Base-by-base conservation (phyloP, 495 filamentous ascomycete genomes). In the Xylaria bambusicola region DNA sequence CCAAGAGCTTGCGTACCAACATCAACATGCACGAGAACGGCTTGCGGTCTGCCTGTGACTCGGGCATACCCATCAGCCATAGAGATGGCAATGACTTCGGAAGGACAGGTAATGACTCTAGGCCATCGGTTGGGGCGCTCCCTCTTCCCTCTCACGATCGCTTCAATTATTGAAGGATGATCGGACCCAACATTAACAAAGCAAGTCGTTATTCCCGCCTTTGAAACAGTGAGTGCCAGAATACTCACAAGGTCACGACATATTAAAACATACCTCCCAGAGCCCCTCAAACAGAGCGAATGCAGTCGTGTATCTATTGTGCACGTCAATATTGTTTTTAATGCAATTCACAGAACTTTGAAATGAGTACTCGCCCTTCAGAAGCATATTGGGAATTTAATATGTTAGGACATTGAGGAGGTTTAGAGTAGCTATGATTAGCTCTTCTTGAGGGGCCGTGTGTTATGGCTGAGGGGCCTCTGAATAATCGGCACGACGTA, bases 11-110 rank as follows among this genome's bases (percentile, higher is more conserved):
- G 88, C 0, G 89, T 92, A 27, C 88, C 88, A 24, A 92, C 88
- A 69, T 92, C 89, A 52, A 92, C 88, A 64, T 92, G 89, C 2
- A 91, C 86, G 48, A 92, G 86, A 15, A 92, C 88, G 51, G 83
- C 86, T 71, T 92, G 89, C 0, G 88, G 86, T 44, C 85, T 78
- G 36, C 82, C 82, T 15, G 88, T 88, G 7, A 88, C 73, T 56
- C 88, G 87, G 26, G 88, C 89, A 65, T 89, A 91, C 33, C 88
- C 88, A 65, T 91, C 88, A 3, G 89, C 88, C 84, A 89, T 89
- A 23, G 88, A 90, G n/a, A 91, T 81, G 36, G 88, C 88, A 2
- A 53, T 60, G 63, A 84, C 76, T 62, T 90, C 87, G 62, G 89
- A 89, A 18, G 87, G 88, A 67, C 88, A 90, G 33, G 88, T 92